Conservation (phyloP, 1,284 basidiomycete species). For the Puccinia triticina region DNA sequence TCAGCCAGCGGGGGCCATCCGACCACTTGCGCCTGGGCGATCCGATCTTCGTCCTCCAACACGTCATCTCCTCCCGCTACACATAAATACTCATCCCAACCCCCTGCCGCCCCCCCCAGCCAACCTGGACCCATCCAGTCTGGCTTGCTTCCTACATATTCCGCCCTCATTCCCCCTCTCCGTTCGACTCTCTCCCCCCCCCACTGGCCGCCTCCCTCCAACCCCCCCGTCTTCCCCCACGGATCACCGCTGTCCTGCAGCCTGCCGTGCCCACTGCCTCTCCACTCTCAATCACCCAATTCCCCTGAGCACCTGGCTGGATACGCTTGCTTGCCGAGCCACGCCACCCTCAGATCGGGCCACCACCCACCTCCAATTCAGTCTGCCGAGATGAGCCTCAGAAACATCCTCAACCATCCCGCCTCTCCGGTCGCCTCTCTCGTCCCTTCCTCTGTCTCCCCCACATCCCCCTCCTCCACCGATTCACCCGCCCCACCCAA, state of each 20-base stretch:
- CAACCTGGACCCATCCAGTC: too few species aligned
- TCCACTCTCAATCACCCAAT: background rate
- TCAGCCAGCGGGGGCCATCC: too few species aligned
- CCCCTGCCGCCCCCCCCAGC: too few species aligned
- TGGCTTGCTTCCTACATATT: too few species aligned
- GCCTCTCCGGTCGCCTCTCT: conserved; percentile 41
- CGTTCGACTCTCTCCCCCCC: too few species aligned
- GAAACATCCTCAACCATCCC: conserved; percentile 49
- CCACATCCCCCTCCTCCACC: conserved; percentile 22
- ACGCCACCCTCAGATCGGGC: too few species aligned
- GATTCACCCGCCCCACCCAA: background rate
- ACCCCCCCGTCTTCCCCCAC: background rate
- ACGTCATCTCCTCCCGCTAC: too few species aligned
- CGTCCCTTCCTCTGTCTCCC: conserved; percentile 31
- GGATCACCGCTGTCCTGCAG: background rate
- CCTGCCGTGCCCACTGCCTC: background rate
- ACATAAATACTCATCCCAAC: too few species aligned
- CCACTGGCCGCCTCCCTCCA: too few species aligned
- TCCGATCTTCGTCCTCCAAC: too few species aligned
- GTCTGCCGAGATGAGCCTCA: conserved; percentile 43
- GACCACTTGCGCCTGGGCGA: too few species aligned
- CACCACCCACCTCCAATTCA: background rate
- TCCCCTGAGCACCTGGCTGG: conserved; percentile 1
- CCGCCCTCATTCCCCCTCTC: too few species aligned
- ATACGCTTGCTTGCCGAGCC: background rate